Conservation (phyloP, 176 grass and related monocot species). For the Bromus sterilis region DNA sequence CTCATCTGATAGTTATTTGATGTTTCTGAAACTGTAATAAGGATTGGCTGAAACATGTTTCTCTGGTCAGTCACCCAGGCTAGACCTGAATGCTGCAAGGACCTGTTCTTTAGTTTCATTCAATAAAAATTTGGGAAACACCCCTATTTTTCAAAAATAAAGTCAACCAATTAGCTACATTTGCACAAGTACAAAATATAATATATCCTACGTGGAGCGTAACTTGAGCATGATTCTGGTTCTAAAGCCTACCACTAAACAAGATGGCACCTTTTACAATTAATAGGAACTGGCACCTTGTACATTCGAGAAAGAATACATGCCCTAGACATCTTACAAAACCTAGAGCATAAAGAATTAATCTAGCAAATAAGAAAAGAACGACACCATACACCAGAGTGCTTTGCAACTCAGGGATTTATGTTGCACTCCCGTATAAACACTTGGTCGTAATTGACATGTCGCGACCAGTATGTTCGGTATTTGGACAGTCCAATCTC, state of each 20-base stretch:
- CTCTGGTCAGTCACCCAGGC: too few species aligned
- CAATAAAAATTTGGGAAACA: too few species aligned
- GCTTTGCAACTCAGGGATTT: conserved; percentile 38
- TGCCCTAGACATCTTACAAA: conserved; percentile 24
- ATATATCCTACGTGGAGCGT: background rate
- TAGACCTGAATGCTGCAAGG: too few species aligned
- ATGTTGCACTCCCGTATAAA: conserved; percentile 81
- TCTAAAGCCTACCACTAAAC: conserved; percentile 28
- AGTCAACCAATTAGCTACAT: too few species aligned
- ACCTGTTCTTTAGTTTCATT: too few species aligned
- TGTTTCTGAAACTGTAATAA: too few species aligned
- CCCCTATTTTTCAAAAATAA: too few species aligned
- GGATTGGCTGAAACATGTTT: too few species aligned
- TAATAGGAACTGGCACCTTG: background rate
- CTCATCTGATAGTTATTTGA: too few species aligned
- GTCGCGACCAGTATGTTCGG: conserved; percentile 69
- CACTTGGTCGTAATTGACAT: conserved; percentile 51
- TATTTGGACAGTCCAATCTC: conserved; percentile 75
- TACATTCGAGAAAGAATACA: conserved; percentile 25
- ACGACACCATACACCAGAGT: background rate
- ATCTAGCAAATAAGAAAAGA: background rate
- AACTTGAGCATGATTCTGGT: background rate
- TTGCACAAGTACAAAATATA: conserved; percentile 7
- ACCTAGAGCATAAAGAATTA: conserved; percentile 55
- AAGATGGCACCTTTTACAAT: conserved; percentile 29